These are phyloP conservation scores for Phoma sp. DNA, from an alignment of 2,329 filamentous ascomycete genomes.

Conservation along the genomic window DNA sequence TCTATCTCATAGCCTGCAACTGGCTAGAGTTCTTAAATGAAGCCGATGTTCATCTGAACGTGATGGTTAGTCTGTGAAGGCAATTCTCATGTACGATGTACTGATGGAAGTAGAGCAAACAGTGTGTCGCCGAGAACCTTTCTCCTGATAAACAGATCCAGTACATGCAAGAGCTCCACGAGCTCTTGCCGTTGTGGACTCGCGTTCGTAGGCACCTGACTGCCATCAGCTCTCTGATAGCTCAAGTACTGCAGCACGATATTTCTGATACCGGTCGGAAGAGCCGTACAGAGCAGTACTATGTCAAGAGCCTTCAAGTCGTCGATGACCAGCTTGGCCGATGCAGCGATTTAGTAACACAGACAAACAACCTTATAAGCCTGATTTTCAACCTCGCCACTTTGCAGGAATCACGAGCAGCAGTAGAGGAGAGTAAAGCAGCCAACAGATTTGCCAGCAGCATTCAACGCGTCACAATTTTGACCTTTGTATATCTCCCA, in stretches of 20 bases:
- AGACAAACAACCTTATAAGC: conserved; percentile 22
- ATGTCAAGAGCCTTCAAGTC: conserved; percentile 9
- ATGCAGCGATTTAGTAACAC: conserved; percentile 16
- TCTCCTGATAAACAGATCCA: conserved; percentile 10
- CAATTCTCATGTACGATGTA: not conserved
- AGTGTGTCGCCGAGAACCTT: conserved; percentile 15
- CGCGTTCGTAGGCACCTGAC: conserved; percentile 15
- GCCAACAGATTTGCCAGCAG: conserved; percentile 19
- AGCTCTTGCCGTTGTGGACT: conserved; percentile 17
- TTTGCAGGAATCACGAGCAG: conserved; percentile 20
- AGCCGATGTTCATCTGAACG: conserved; percentile 8
- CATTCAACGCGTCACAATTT: conserved; percentile 16
- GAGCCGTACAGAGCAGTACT: not conserved
- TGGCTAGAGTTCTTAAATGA: conserved; percentile 14
- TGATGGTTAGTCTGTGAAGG: conserved; percentile 1
- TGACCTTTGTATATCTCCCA: conserved; percentile 23
- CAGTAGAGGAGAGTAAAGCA: conserved; percentile 21
- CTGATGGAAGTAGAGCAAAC: conserved; percentile 8
- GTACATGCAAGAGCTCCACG: conserved; percentile 16
- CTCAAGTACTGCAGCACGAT: conserved; percentile 11
- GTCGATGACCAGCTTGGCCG: conserved; percentile 18
- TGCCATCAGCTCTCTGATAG: conserved; percentile 11
- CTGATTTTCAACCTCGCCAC: conserved; percentile 22
- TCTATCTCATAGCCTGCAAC: conserved; percentile 3
- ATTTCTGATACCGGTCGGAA: conserved; percentile 1